Evolutionary conservation across 352 stramenopile species (phyloP).

Genomic region (Phytophthora brassicae): DNA sequence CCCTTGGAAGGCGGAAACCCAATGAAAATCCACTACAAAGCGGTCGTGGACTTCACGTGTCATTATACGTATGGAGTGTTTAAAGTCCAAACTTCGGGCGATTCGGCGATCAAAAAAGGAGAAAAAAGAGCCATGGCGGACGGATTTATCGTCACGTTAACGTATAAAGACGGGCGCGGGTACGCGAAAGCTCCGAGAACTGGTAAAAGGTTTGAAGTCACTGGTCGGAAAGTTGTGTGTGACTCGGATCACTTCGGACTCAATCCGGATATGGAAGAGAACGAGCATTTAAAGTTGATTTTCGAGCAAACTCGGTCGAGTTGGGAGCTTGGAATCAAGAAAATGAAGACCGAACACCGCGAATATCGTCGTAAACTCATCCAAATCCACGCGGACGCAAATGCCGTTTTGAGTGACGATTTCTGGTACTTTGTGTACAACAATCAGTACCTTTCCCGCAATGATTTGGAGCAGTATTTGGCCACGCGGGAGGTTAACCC

Average conservation of each 20-base stretch:
- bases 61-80: constrained; percentile 38
- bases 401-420: constrained; percentile 34
- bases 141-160: constrained; percentile 42
- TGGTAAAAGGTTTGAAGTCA: constrained; percentile 22
- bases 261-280: constrained; percentile 37
- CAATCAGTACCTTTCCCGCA: constrained; percentile 25
- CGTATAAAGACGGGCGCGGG: constrained; percentile 34
- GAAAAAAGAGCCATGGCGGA: constrained; percentile 27
- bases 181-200: constrained; percentile 30
- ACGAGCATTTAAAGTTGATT: constrained; percentile 21
- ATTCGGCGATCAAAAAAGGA: constrained; percentile 3
- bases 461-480: constrained; percentile 26
- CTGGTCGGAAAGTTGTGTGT: not conserved
- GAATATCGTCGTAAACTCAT: constrained; percentile 19
- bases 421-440: constrained; percentile 58
- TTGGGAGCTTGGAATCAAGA: constrained; percentile 19
- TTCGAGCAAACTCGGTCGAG: constrained; percentile 20
- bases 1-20: not conserved
- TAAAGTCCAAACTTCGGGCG: constrained; percentile 12
- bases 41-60: constrained; percentile 35
- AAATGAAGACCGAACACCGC: constrained; percentile 29
- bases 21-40: constrained; percentile 4
- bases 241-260: constrained; percentile 34
- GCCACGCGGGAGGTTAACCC: constrained; percentile 11
- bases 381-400: constrained; percentile 20